Evolutionary conservation across 441 rosid species (phyloP), one percentile per base, ranked within the genome.

Genomic region (Erysimum cheiri): DNA sequence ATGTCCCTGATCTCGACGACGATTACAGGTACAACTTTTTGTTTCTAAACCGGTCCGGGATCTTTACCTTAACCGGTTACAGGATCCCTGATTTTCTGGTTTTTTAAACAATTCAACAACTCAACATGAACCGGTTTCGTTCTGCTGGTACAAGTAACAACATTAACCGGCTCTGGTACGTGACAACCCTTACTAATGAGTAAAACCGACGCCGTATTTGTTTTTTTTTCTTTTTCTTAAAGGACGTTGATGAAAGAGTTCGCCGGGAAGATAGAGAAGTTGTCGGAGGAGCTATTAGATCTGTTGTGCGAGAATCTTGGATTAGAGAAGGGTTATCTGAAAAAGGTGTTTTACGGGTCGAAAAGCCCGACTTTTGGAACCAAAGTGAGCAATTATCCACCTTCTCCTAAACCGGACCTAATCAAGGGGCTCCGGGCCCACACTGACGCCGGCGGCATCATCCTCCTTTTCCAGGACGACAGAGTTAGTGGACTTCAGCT

Each of bases 391-490:
- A 93, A 89, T 79, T 93, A 93, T 64, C 98, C 98, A 50, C 93
- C 97, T 6, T 91, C 92, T 74, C 97, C 98, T 8, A 84, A 87
- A 58, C 98, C 98, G 19, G 95, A 93, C 41, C 73, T 88, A 10
- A 80, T 93, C 77, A 93, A 93, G 80, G 97, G 98, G 0, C 95
- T 93, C 49, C 65, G 98, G 1, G 96, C 97, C 26, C 98, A 93
- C 76, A 91, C 98, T 11, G 98, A 93, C 9, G 98, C 97, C 0
- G 97, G 97, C 1, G 98, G 98, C 75, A 83, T 93, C 81, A 85
- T 93, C 65, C 64, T 93, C 57, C 85, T 91, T 29, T 88, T 93
- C 72, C 98, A 93, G 64, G 98, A 93, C 22, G 90, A 88, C 44
- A 80, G 77, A 65, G 96, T 93, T 63, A 85, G 97, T 28, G 98